These are phyloP conservation scores for Podospora sp. DNA, from an alignment of 495 filamentous ascomycete genomes.

Conservation along the genomic window DNA sequence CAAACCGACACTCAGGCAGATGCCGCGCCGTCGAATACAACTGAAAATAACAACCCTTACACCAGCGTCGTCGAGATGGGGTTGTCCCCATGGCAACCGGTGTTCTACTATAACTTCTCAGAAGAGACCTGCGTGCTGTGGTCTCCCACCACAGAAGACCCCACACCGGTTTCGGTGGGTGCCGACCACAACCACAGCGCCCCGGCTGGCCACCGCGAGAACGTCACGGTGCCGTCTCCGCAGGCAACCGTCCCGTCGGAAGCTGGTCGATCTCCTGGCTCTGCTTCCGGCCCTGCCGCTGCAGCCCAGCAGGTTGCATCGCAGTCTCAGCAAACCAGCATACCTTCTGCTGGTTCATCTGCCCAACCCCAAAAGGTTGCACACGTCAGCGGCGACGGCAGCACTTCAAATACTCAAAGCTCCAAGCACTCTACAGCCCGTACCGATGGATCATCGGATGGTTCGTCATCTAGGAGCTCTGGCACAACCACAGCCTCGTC, in stretches of 20 bases:
- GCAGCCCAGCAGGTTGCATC: conserved; percentile 12
- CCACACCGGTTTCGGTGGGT: conserved; percentile 28
- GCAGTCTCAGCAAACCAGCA: conserved; percentile 19
- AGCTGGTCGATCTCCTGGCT: conserved; percentile 9
- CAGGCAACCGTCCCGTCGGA: conserved; percentile 12
- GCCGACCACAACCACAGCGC: conserved; percentile 7
- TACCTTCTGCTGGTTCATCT: conserved; percentile 13
- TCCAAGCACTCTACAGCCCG: conserved; percentile 21
- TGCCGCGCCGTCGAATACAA: neutral
- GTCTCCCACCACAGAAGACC: conserved; percentile 33
- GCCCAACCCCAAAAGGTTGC: conserved; percentile 4
- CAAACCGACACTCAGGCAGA: conserved; percentile 25
- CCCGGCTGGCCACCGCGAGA: conserved; percentile 10
- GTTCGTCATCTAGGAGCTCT: conserved; percentile 8
- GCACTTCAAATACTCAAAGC: neutral
- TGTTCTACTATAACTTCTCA: conserved; percentile 21
- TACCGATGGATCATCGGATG: neutral
- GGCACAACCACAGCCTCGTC: conserved; percentile 23
- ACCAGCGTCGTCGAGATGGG: conserved; percentile 23
- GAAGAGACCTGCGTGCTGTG: conserved; percentile 28
- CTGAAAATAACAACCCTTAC: conserved; percentile 15
- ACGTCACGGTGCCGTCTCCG: conserved; percentile 18
- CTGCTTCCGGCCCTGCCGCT: conserved; percentile 10
- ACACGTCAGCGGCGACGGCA: conserved; percentile 13
- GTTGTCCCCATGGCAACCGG: conserved; percentile 33